Base-by-base conservation (phyloP, 1,139 yeast species). In the Geotrichum histeridarum region DNA sequence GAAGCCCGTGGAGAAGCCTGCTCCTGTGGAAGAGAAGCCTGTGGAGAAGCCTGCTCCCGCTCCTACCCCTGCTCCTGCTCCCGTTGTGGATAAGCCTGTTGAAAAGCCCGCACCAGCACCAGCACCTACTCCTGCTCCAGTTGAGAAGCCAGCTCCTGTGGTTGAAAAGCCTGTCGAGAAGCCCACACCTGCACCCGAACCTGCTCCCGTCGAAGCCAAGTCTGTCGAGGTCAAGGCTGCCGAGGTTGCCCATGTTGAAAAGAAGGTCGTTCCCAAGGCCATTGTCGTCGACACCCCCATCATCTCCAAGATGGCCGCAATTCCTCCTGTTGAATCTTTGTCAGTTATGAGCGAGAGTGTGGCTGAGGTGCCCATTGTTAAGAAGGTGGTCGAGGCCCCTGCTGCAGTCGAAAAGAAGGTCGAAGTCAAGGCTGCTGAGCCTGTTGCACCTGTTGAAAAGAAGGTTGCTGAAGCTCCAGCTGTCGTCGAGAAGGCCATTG, bases 1-100 rank as follows among this genome's bases (percentile, higher is more conserved):
- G 31, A 18, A 37, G 35, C 49, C 44, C 36, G 48, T 15, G 1
- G 48, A 35, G 14, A 41, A 17, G 9, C 27, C 27, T 22, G 27
- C 48, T 27, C 53, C 53, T 38, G 50, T 27, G 2, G 30, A n/a
- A 5, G 43, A 12, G 15, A 18, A 39, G 45, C 51, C 51, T 17
- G 36, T 30, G n/a, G 14, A 33, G 2, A 31, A 44, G 30, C 38
- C 36, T 15, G 30, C 47, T 49, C 12, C 14, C n/a, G 12, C 39
- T 8, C 31, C n/a, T n/a, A 6, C 39, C 3, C 17, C 15, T 14
- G 17, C 39, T n/a, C 17, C n/a, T 6, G 43, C 18, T 39, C 37
- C 46, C 4, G 45, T 36, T 17, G 30, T 27, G 8, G 44, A 32
- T 1, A 30, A 43, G 37, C 42, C 52, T 9, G 42, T 22, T 32